phyloP scores from a whole-genome alignment of 495 filamentous ascomycete species.

The Aspergillus heteromorphus region DNA sequence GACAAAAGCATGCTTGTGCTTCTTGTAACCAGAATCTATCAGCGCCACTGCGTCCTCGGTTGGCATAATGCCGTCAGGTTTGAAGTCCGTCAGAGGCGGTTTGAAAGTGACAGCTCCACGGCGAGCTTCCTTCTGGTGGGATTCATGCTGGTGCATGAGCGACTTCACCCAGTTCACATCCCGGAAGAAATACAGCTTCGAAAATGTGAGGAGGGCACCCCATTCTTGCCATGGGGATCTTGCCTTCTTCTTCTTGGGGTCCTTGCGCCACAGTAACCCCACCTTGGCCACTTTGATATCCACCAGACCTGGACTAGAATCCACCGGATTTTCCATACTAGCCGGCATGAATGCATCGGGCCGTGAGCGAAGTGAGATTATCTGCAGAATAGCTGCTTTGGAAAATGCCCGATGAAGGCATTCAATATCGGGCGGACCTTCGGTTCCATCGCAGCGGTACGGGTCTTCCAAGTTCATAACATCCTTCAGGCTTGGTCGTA shows the following conservation, averaged over 20 bases:
- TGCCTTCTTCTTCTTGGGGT: conserved; percentile 87
- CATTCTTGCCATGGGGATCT: conserved; percentile 98
- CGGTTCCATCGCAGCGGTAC: conserved; percentile 79
- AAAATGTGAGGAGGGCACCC: conserved; percentile 91
- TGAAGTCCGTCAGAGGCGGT: conserved; percentile 85
- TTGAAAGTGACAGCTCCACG: conserved; percentile 70
- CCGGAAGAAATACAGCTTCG: conserved; percentile 93
- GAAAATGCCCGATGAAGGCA: conserved; percentile 82
- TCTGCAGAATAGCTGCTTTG: conserved; percentile 85
- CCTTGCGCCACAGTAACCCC: conserved; percentile 92
- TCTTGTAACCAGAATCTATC: conserved; percentile 80
- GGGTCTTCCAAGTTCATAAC: conserved; percentile 90
- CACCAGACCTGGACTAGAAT: conserved; percentile 87
- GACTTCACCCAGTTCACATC: conserved; percentile 89
- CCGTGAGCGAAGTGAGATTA: conserved; percentile 84
- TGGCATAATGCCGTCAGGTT: conserved; percentile 85
- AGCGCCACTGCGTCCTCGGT: conserved; percentile 88
- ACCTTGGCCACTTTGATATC: conserved; percentile 98
- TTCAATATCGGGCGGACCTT: conserved; percentile 64
- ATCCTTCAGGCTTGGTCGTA: conserved; percentile 82
- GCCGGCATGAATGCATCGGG: conserved; percentile 93
- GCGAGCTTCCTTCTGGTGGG: conserved; percentile 57
- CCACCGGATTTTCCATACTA: conserved; percentile 75
- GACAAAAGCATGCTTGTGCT: conserved; percentile 92
- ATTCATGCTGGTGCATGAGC: conserved; percentile 79